Evolutionary conservation across 345 rosid species (phyloP).

Genomic region (Bruguiera sexangula): DNA sequence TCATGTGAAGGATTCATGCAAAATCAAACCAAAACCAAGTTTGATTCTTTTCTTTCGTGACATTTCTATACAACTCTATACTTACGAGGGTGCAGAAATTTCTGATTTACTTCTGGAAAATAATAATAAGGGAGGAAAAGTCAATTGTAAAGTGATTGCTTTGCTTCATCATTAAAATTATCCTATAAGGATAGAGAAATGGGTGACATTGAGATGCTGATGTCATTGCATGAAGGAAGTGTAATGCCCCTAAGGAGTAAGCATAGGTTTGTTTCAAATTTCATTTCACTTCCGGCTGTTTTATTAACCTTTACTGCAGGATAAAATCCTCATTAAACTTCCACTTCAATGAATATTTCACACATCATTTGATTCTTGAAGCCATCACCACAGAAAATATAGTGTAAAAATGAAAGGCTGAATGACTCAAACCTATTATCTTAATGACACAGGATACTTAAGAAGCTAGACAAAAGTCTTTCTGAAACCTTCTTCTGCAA

Average conservation of each 20-base stretch:
- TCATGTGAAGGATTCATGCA: constrained; percentile 34
- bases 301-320: not conserved
- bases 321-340: not conserved
- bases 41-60: not conserved
- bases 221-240: not conserved
- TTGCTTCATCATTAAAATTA: constrained; percentile 12
- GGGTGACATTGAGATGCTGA: constrained; percentile 2
- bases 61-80: constrained; percentile 16
- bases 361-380: not conserved
- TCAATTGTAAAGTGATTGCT: constrained; percentile 40
- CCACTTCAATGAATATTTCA: not conserved
- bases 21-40: not conserved
- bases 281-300: not conserved
- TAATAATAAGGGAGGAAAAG: constrained; percentile 15
- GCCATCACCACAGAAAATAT: not conserved
- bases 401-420: not conserved
- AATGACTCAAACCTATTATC: not conserved
- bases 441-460: not conserved
- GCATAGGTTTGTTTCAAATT: constrained; percentile 2
- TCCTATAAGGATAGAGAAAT: not conserved
- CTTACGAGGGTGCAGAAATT: constrained; percentile 8
- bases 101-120: constrained; percentile 9
- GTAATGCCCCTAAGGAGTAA: not conserved
- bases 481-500: not conserved
- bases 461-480: not conserved